Conservation (phyloP, 345 rosid genomes). For the Salix brachista region DNA sequence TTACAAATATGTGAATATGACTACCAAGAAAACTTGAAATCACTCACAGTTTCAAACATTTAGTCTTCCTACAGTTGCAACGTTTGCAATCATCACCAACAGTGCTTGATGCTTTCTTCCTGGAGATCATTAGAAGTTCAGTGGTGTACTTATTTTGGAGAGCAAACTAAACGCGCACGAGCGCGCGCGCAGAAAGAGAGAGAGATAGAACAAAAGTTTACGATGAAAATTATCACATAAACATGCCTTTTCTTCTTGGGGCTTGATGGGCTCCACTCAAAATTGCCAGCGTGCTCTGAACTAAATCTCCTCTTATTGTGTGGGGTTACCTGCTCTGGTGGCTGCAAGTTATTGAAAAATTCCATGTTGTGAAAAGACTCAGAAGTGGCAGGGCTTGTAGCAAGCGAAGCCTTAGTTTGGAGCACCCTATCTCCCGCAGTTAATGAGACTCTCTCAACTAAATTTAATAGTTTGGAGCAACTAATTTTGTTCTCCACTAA, state of each 20-base stretch:
- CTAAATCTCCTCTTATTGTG: conserved; percentile 28
- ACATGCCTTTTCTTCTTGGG: conserved; percentile 46
- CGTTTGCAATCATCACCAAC: conserved; percentile 50
- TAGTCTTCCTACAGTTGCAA: conserved; percentile 56
- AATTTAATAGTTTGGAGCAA: conserved; percentile 10
- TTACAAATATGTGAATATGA: no score
- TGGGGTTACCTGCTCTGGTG: conserved; percentile 25
- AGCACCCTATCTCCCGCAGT: conserved; percentile 19
- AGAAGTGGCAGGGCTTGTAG: conserved; percentile 22
- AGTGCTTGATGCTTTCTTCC: conserved; percentile 39
- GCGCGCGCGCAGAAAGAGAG: background rate
- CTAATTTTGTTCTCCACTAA: conserved; percentile 5
- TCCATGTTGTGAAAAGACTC: conserved; percentile 27
- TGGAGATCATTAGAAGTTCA: conserved; percentile 9
- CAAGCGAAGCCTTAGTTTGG: conserved; percentile 19
- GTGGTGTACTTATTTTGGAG: background rate
- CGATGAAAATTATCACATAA: conserved; percentile 2
- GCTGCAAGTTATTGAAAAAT: conserved; percentile 13
- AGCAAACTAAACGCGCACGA: background rate
- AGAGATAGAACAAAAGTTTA: background rate
- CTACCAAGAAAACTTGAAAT: conserved; percentile 3
- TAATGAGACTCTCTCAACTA: conserved; percentile 19
- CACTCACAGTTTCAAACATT: conserved; percentile 64
- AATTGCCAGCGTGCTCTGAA: conserved; percentile 30
- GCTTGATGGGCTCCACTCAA: conserved; percentile 36